Conservation (phyloP, 2,329 filamentous ascomycete genomes). For the Lachnellula hyalina region DNA sequence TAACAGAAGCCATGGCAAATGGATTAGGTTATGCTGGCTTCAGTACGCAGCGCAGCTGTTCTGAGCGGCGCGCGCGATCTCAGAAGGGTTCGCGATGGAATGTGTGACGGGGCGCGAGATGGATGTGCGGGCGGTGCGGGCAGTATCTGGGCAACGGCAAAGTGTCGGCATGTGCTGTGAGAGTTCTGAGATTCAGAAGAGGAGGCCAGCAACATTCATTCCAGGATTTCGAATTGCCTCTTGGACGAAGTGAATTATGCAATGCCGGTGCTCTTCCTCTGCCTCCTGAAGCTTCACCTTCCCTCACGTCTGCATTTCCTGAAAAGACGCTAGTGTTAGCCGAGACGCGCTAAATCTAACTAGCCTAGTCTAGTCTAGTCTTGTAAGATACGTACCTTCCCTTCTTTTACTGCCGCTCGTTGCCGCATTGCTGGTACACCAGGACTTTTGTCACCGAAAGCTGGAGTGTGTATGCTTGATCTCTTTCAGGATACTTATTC, state of each 20-base stretch:
- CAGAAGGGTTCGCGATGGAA: neutral
- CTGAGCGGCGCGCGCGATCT: constrained; percentile 12
- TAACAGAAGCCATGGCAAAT: constrained; percentile 31
- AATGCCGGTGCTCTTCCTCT: neutral
- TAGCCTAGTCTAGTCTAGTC: too few relatives aligned
- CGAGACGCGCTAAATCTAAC: neutral
- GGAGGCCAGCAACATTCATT: too few relatives aligned
- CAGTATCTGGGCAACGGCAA: neutral
- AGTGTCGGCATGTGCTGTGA: too few relatives aligned
- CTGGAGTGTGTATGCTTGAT: too few relatives aligned
- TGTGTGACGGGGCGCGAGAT: neutral
- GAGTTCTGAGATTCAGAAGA: too few relatives aligned
- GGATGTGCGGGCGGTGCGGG: neutral
- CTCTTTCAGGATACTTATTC: too few relatives aligned
- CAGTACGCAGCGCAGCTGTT: constrained; percentile 6
- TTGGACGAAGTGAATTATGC: neutral
- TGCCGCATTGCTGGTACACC: too few relatives aligned
- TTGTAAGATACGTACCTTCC: too few relatives aligned
- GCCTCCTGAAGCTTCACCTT: neutral
- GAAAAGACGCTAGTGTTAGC: neutral
- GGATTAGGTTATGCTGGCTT: neutral
- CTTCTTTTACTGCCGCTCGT: too few relatives aligned
- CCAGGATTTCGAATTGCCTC: neutral
- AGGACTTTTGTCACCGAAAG: too few relatives aligned
- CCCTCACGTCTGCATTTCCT: neutral